Conservation (phyloP, 1,284 basidiomycete species). For the Sanghuangporus baumii region DNA sequence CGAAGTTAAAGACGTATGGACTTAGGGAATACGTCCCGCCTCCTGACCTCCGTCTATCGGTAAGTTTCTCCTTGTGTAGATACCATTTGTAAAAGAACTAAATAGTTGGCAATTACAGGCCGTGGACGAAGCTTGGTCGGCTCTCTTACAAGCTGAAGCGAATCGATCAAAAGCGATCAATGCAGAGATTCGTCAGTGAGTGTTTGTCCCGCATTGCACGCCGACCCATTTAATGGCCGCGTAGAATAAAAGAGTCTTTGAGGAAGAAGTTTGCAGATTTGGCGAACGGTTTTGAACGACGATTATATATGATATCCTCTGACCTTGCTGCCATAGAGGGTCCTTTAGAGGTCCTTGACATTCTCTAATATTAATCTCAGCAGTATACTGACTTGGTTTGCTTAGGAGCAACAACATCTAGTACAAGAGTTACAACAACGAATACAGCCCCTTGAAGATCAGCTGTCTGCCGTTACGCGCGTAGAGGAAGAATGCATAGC, state of each 20-base stretch:
- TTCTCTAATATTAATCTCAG: background rate
- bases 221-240: background rate
- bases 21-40: constrained; percentile 81
- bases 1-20: constrained; percentile 89
- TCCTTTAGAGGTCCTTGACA: constrained; percentile 57
- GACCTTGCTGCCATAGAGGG: constrained; percentile 77
- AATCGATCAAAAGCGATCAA: constrained; percentile 81
- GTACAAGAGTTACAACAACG: constrained; percentile 56
- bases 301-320: constrained; percentile 65
- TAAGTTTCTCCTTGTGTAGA: constrained; percentile 27
- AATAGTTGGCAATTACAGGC: constrained; percentile 38
- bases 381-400: background rate
- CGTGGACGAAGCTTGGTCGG: constrained; percentile 77
- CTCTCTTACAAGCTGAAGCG: constrained; percentile 71
- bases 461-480: constrained; percentile 46
- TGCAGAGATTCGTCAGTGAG: constrained; percentile 85
- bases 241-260: constrained; percentile 84
- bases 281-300: constrained; percentile 81
- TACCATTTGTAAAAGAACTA: background rate
- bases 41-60: constrained; percentile 57
- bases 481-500: constrained; percentile 76
- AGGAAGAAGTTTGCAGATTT: constrained; percentile 80
- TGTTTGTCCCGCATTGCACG: constrained; percentile 14
- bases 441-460: constrained; percentile 55
- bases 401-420: constrained; percentile 49